phyloP scores from a whole-genome alignment of 805 yeast species.

The Candida orba region DNA sequence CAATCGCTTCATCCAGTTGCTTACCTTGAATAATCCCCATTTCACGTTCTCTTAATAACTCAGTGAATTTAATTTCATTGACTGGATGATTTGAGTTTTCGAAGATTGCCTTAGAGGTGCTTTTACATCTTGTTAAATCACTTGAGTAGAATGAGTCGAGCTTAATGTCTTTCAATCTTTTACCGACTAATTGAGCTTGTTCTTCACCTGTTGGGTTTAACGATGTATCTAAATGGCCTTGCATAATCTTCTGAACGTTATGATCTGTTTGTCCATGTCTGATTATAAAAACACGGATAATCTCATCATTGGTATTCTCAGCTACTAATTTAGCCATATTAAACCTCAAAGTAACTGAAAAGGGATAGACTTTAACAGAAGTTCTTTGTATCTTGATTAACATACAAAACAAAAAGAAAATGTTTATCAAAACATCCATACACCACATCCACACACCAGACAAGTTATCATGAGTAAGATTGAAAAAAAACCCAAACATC shows the following conservation, averaged over 20 bases:
- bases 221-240: constrained; percentile 68
- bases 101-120: constrained; percentile 44
- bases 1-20: constrained; percentile 56
- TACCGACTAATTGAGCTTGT: constrained; percentile 56
- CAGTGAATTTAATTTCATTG: constrained; percentile 26
- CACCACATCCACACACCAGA: too few relatives aligned
- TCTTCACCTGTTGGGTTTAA: constrained; percentile 52
- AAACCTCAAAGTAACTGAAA: neutral
- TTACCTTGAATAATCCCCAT: constrained; percentile 82
- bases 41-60: constrained; percentile 55
- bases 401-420: too few relatives aligned
- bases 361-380: too few relatives aligned
- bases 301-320: constrained; percentile 2
- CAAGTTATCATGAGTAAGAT: too few relatives aligned
- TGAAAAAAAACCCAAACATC: too few relatives aligned
- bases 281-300: constrained; percentile 50
- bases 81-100: constrained; percentile 17
- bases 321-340: neutral
- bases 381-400: too few relatives aligned
- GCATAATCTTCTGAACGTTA: constrained; percentile 60
- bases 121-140: constrained; percentile 47
- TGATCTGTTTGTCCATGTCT: constrained; percentile 85
- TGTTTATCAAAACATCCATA: too few relatives aligned
- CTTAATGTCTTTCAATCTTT: constrained; percentile 25
- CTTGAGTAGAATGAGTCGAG: constrained; percentile 32